Evolutionary conservation across 2,329 filamentous ascomycete genomes (phyloP).

Genomic region (Claviceps humidiphila): DNA sequence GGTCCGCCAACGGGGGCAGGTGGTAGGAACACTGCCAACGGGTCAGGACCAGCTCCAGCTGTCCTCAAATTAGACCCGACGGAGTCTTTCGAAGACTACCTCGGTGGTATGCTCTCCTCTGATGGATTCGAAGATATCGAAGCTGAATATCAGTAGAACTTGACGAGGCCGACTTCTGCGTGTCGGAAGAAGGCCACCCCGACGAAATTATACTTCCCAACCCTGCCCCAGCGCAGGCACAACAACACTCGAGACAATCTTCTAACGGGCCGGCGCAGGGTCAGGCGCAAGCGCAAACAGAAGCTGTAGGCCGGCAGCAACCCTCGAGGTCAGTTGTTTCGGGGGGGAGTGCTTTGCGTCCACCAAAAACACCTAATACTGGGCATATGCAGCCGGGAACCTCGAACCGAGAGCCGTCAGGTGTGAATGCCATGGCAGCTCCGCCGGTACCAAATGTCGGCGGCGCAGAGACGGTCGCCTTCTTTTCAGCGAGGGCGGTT

Average conservation of each 20-base stretch:
- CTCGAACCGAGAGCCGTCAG: slow-evolving; percentile 11
- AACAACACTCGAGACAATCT: slow-evolving; percentile 8
- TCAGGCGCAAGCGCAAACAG: slow-evolving; percentile 6
- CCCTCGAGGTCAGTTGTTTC: slow-evolving; percentile 9
- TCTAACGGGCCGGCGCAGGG: slow-evolving; percentile 11
- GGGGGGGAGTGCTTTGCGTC: slow-evolving; percentile 8
- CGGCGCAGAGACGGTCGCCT: slow-evolving; percentile 3
- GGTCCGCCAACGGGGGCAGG: not conserved
- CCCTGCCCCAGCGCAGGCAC: slow-evolving; percentile 11
- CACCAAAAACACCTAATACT: slow-evolving; percentile 23
- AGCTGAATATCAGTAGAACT: slow-evolving; percentile 42
- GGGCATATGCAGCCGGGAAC: slow-evolving; percentile 11
- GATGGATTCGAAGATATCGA: slow-evolving; percentile 23
- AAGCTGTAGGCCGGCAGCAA: slow-evolving; percentile 5
- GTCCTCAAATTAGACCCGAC: slow-evolving; percentile 18
- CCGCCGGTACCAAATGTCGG: slow-evolving; percentile 26
- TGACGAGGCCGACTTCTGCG: slow-evolving; percentile 64
- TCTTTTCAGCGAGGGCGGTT: slow-evolving; percentile 7
- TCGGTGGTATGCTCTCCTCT: slow-evolving; percentile 32
- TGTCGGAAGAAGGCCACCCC: slow-evolving; percentile 55
- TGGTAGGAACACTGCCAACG: not conserved
- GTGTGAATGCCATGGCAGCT: slow-evolving; percentile 24
- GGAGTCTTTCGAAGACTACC: slow-evolving; percentile 39
- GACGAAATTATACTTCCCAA: slow-evolving; percentile 56
- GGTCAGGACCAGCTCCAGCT: not conserved